Evolutionary conservation across 2,329 filamentous ascomycete species (phyloP).

Genomic region (Eurotiales sp.): DNA sequence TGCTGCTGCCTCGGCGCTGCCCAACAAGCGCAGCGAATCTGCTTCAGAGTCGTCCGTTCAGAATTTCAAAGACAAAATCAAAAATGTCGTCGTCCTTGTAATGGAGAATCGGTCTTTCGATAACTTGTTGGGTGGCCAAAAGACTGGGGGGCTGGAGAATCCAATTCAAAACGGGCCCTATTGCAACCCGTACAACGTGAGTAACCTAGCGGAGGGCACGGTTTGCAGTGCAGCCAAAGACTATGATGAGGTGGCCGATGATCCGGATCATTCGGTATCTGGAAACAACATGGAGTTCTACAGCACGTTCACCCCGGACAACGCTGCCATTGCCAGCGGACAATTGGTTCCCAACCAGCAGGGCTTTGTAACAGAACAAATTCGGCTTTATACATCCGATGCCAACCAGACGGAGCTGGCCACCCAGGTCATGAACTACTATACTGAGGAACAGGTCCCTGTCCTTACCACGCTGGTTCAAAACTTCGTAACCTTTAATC

Average conservation of each 20-base stretch:
- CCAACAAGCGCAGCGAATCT: constrained; percentile 11
- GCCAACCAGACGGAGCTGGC: constrained; percentile 31
- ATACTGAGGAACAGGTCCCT: constrained; percentile 39
- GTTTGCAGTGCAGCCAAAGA: constrained; percentile 19
- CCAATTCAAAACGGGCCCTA: constrained; percentile 26
- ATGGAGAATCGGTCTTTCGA: constrained; percentile 43
- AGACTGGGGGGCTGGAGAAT: constrained; percentile 35
- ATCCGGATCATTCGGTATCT: constrained; percentile 42
- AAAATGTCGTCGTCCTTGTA: constrained; percentile 48
- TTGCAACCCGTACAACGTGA: constrained; percentile 39
- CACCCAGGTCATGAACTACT: constrained; percentile 42
- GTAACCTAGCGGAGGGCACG: constrained; percentile 31
- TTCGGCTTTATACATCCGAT: constrained; percentile 31
- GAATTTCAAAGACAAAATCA: constrained; percentile 35
- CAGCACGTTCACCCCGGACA: constrained; percentile 34
- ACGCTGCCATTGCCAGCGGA: neutral
- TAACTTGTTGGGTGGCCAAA: constrained; percentile 40
- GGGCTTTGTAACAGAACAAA: constrained; percentile 44
- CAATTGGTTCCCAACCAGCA: constrained; percentile 28
- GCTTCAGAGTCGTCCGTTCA: constrained; percentile 10
- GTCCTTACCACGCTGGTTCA: constrained; percentile 40
- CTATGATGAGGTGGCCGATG: constrained; percentile 31
- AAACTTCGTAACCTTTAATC: constrained; percentile 44
- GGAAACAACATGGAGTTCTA: constrained; percentile 44
- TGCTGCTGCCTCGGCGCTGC: constrained; percentile 1